Base-by-base conservation (phyloP, 176 grass and related monocot species). In the Cenchrus purpureus region DNA sequence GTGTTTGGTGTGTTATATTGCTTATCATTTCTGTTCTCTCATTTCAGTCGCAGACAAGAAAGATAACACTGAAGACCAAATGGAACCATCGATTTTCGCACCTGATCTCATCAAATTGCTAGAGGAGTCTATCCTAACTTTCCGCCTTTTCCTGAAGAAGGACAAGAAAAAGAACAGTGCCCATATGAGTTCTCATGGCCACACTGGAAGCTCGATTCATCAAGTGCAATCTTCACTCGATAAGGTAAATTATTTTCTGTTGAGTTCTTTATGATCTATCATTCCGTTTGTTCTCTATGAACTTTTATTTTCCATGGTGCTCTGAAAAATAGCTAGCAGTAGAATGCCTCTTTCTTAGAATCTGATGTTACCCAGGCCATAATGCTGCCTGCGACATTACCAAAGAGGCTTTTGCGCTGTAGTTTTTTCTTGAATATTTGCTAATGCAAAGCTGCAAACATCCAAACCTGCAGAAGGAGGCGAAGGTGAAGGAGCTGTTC, bases 151-250 rank as follows among this genome's bases (percentile, higher is more conserved):
- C 79, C 74, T 99, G 71, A 99, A 94, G 78, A 92, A 87, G 63
- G 97, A 99, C 80, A 99, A 99, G 88, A 96, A 80, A 88, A 99
- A 92, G 86, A 89, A 50, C 22, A 80, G 88, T 88, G 68, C 61
- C 28, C 63, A 89, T 71, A 89, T 86, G 86, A 70, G 78, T 57
- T 59, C 44, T 79, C 83, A 94, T 91, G 90, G 90, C 62, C 86
- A 90, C 59, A 81, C 68, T 28, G 91, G 90, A 58, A 90, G 91
- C 76, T 99, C 97, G 2, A 87, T 96, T 82, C 93, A 94, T 11
- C 93, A 96, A 81, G 97, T 99, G 85, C 91, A 91, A 61, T 91
- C 97, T 52, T 99, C 97, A 82, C 88, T 99, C 0, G 91, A 94
- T 34, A 99, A 94, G 93, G 95, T 93, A 85, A 71, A 29, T 77